phyloP scores from a whole-genome alignment of 2,329 filamentous ascomycete species.

The Neopestalotiopsis clavispora region DNA sequence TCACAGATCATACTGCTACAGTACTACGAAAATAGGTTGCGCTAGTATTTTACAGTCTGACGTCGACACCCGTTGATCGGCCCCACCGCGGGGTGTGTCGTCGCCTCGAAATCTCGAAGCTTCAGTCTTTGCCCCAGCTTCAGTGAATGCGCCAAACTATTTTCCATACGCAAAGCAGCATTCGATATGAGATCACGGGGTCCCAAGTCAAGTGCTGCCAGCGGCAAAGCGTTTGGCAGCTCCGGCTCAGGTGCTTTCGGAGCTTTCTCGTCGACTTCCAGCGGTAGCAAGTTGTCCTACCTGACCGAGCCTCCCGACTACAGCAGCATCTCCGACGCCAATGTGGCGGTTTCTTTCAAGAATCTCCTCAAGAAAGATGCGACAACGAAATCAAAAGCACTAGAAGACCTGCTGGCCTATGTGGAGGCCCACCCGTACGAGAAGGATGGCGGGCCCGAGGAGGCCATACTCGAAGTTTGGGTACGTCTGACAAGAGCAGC shows the following conservation, averaged over 20 bases:
- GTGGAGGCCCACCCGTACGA: conserved; percentile 60
- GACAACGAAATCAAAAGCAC: conserved; percentile 86
- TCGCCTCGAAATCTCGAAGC: conserved; percentile 2
- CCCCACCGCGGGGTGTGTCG: conserved; percentile 6
- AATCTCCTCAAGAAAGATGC: conserved; percentile 92
- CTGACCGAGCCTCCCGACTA: conserved; percentile 85
- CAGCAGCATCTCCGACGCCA: conserved; percentile 75
- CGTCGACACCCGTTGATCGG: neutral
- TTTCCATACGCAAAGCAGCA: neutral
- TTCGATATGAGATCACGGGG: conserved; percentile 35
- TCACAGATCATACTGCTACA: too few relatives aligned
- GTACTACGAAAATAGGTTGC: neutral
- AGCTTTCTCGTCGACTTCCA: conserved; percentile 44
- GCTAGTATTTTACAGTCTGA: neutral
- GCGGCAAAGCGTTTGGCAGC: conserved; percentile 31
- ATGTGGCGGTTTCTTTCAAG: conserved; percentile 88
- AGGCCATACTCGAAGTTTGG: conserved; percentile 87
- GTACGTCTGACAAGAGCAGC: conserved; percentile 47
- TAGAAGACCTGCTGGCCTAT: conserved; percentile 80
- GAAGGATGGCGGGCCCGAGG: conserved; percentile 70
- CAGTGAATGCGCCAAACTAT: neutral
- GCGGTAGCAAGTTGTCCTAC: conserved; percentile 73
- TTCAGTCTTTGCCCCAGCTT: neutral
- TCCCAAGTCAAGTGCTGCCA: conserved; percentile 32
- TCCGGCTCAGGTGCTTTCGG: conserved; percentile 41